A percentile compares a stretch with the other conserved stretches of the same genome.
phyloP scores from a whole-genome alignment of 2,329 filamentous ascomycete genomes.

The Albophoma yamanashiensis region DNA sequence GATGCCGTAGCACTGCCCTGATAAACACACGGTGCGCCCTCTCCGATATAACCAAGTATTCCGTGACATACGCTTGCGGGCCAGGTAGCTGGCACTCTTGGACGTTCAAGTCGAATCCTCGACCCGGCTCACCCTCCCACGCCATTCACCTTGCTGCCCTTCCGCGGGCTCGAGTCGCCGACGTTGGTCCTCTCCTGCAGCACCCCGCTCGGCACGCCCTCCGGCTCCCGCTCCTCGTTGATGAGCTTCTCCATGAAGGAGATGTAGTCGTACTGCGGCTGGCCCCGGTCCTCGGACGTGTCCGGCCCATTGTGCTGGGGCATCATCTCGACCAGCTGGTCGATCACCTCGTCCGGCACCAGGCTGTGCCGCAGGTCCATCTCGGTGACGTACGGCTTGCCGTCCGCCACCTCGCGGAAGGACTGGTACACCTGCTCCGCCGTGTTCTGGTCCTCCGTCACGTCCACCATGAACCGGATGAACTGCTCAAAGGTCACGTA shows the following conservation, averaged over 20 bases:
- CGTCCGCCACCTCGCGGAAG: constrained; percentile 94
- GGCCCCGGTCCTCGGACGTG: constrained; percentile 70
- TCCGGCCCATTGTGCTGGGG: constrained; percentile 77
- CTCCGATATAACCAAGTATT: background rate
- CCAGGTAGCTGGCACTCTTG: no score
- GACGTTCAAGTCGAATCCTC: background rate
- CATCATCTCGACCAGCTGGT: constrained; percentile 81
- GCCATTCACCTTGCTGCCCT: constrained; percentile 24
- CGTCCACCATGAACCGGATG: constrained; percentile 98
- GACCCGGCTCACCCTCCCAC: constrained; percentile 5
- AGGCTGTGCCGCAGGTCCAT: constrained; percentile 91
- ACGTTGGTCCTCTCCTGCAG: constrained; percentile 24
- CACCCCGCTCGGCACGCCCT: constrained; percentile 15
- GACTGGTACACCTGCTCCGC: constrained; percentile 98
- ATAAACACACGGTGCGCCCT: background rate
- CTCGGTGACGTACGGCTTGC: constrained; percentile 97
- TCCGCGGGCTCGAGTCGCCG: constrained; percentile 20
- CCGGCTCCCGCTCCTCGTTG: constrained; percentile 21
- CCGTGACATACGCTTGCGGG: background rate
- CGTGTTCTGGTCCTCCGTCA: constrained; percentile 97
- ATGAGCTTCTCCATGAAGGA: constrained; percentile 91
- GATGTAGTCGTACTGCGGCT: constrained; percentile 92
- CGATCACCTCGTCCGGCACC: constrained; percentile 94
- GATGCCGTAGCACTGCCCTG: background rate
- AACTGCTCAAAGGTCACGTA: constrained; percentile 97